Evolutionary conservation across 2,329 filamentous ascomycete species (phyloP), one percentile per base, ranked within the genome.

Genomic region (Cercospora sesami): DNA sequence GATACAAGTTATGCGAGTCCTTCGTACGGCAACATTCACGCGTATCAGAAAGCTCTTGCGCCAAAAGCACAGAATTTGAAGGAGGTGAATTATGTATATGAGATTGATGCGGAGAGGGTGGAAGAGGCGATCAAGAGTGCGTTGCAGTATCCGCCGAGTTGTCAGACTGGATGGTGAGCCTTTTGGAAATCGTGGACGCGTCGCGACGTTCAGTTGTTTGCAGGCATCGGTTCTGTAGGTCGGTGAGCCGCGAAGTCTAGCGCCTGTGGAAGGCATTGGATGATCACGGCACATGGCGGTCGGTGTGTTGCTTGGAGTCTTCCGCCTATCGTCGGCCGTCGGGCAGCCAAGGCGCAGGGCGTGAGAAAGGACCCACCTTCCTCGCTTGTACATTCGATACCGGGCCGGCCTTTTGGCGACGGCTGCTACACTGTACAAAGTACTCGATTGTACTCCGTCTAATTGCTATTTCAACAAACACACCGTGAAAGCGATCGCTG

Each of bases 21-120:
- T 1, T 78, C 68, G 60, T 83, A 82, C 66, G 81, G 81, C 1
- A 81, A 82, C 64, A 79, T 83, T 45, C 81, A 81, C 66, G 79
- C 79, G 14, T 83, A 83, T 69, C 78, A 82, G 70, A 73, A 78
- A 36, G 78, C 77, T 4, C 73, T 82, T 8, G 78, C 75, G 68
- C 81, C 81, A 7, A 65, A 31, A 26, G 74, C 71, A 16, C 75
- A 75, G 63, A 74, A 75, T 9, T 66, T 81, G 30, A 72, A 75
- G n/a, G 76, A 79, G 63, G 79, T 83, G 26, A 80, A 80, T n/a
- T 81, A 79, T 73, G 76, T 82, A 1, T 72, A 79, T 36, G 73
- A 76, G 26, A 77, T 83, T 65, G 79, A 83, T 69, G 77, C 71
- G 1, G 73, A 74, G 8, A 75, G 67, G 60, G 68, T 82, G 31